Base-by-base conservation (phyloP, 2,329 filamentous ascomycete genomes). In the Neonectria hederae region DNA sequence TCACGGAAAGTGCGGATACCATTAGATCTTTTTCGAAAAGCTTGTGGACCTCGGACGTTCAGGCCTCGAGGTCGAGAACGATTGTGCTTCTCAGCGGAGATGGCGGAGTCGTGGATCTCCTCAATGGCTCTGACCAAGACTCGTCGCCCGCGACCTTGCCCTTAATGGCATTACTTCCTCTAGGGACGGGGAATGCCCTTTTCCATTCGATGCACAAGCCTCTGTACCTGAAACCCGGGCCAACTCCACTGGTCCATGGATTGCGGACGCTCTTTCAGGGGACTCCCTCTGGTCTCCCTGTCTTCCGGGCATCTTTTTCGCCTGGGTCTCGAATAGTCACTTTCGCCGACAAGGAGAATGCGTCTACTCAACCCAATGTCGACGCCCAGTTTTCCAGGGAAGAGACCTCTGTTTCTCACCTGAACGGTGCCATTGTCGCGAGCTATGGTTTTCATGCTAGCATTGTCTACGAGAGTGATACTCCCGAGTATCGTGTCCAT, bases 361-460 rank as follows among this genome's bases (percentile, higher is more conserved):
- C n/a, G 42, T 45, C 48, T 60, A 28, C 19, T 40, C 30, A 24
- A 24, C 35, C 19, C 48, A 45, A 30, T 9, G 67, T 63, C 7
- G 32, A 54, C 4, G 54, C 69, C 4, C 60, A 69, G 7, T 54
- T 74, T 7, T 63, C 71, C 3, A 76, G 77, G 53, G 60, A 77
- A n/a, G 71, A 77, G 32, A 72, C 77, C 10, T 62, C 69, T 1
- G 77, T 83, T 5, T 73, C 76, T 0, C 76, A 78, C 49, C 81
- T 91, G 24, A 86, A 91, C 72, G 94, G 93, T 26, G 91, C 91
- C 24, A 93, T 97, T 22, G 94, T 98, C 2, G 90, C 90, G 48
- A 96, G 92, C 77, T 97, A 97, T 86, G 95, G 92, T 21, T 89
- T 98, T 74, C 95, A 98, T 75, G 92, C 94, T 30, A 89, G 90